A percentile compares a stretch with the other conserved stretches of the same genome.
Conservation (phyloP, 116 monocot species). For the Dioscorea cayenensis region DNA sequence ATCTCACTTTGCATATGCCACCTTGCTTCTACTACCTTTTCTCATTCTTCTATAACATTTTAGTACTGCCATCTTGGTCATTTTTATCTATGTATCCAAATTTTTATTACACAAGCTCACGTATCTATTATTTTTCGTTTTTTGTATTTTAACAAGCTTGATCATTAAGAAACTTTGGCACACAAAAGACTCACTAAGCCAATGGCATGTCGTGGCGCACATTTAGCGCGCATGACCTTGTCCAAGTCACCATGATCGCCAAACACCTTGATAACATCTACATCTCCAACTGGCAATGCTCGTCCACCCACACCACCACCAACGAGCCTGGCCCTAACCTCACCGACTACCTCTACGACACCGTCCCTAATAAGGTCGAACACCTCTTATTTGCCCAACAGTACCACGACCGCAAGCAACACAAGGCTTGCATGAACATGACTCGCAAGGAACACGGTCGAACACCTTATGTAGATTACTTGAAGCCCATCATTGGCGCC, state of each 20-base stretch:
- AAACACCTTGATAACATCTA: constrained; percentile 70
- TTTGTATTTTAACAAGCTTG: no score
- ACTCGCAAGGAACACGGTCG: constrained; percentile 42
- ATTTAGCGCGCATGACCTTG: constrained; percentile 88
- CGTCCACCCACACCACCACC: constrained; percentile 74
- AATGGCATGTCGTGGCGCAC: constrained; percentile 77
- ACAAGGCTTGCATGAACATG: constrained; percentile 71
- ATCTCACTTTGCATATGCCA: no score
- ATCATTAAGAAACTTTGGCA: constrained; percentile 88
- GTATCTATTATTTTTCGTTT: no score
- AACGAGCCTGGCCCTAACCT: constrained; percentile 93
- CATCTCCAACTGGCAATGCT: constrained; percentile 92
- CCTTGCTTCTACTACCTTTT: no score
- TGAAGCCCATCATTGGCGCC: constrained; percentile 85
- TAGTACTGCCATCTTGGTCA: no score
- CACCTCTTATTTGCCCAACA: constrained; percentile 88
- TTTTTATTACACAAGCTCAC: no score
- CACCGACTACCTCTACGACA: constrained; percentile 93
- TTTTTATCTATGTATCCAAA: no score
- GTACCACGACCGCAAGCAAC: constrained; percentile 85
- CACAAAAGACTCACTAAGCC: constrained; percentile 68
- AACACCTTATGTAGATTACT: constrained; percentile 68
- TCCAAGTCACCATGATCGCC: constrained; percentile 90
- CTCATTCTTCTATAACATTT: no score
- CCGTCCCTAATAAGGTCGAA: constrained; percentile 87